Evolutionary conservation across 2,329 filamentous ascomycete species (phyloP).

Genomic region (Fusarium foetens): DNA sequence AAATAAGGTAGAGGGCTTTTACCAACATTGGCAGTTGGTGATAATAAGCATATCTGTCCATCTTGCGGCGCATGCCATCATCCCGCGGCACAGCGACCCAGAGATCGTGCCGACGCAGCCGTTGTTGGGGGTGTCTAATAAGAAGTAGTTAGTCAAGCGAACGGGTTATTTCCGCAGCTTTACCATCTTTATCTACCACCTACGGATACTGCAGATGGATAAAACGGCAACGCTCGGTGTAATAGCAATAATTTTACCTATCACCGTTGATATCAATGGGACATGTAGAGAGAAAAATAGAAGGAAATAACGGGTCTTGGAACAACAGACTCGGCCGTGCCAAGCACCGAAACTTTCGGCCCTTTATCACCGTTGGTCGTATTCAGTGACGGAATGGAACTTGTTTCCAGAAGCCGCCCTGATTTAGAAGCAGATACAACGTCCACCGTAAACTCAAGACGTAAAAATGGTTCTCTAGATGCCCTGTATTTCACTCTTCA

Average conservation of each 20-base stretch:
- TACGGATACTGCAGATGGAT: not conserved
- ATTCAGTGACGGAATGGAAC: not conserved
- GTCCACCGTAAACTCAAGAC: constrained; percentile 14
- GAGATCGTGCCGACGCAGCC: constrained; percentile 45
- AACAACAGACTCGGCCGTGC: constrained; percentile 37
- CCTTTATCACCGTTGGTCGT: constrained; percentile 15
- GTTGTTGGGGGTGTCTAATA: constrained; percentile 31
- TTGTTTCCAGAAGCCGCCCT: constrained; percentile 8
- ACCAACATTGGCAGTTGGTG: constrained; percentile 20
- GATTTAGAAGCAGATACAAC: not conserved
- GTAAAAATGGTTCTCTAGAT: constrained; percentile 7
- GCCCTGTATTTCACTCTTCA: not conserved
- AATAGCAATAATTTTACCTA: not conserved
- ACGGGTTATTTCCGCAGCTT: constrained; percentile 23
- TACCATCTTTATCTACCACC: not conserved
- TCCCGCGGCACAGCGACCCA: constrained; percentile 40
- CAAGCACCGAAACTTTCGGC: constrained; percentile 35
- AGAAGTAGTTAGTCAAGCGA: constrained; percentile 1
- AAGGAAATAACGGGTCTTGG: constrained; percentile 31
- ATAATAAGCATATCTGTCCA: constrained; percentile 47
- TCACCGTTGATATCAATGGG: constrained; percentile 3
- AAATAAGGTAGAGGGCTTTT: constrained; percentile 14
- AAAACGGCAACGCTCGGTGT: constrained; percentile 6
- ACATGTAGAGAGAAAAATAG: not conserved
- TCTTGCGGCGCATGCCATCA: constrained; percentile 44